Percentiles rank a stretch among this genome's conserved stretches.
These are phyloP conservation scores for Biancaea sappan DNA, from an alignment of 306 rosid genomes.

Conservation along the genomic window DNA sequence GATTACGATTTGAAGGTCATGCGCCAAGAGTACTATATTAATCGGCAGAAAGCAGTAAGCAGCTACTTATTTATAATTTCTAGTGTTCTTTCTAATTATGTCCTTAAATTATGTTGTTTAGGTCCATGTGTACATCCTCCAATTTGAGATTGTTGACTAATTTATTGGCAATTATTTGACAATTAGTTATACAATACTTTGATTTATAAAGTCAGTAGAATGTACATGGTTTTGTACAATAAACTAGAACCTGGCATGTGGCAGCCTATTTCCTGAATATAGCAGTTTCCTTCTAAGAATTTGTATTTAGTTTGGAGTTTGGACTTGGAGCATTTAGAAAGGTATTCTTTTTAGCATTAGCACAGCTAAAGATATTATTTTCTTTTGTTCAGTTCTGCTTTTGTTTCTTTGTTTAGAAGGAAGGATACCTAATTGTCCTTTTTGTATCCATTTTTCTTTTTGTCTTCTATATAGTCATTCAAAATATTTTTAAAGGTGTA, in stretches of 20 bases:
- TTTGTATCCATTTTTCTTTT: not conserved
- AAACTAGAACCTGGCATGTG: conserved; percentile 11
- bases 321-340: not conserved
- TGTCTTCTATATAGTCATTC: not conserved
- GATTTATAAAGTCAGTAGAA: conserved; percentile 3
- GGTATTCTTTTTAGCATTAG: not conserved
- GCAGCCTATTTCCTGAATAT: not conserved
- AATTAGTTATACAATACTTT: not conserved
- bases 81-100: conserved; percentile 6
- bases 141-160: conserved; percentile 30
- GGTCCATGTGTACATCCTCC: conserved; percentile 16
- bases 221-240: not conserved
- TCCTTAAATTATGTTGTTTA: conserved; percentile 13
- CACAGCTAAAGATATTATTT: not conserved
- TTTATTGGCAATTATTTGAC: not conserved
- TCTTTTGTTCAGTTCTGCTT: not conserved
- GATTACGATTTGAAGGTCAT: conserved; percentile 98
- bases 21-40: conserved; percentile 96
- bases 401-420: not conserved
- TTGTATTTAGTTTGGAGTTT: not conserved
- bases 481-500: not conserved
- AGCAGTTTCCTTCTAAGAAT: not conserved
- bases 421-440: not conserved
- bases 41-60: conserved; percentile 83
- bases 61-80: conserved; percentile 23